Evolutionary conservation across 179 eudicot genomes (phyloP), one percentile per base, ranked within the genome.

Genomic region (Nepenthes alata): DNA sequence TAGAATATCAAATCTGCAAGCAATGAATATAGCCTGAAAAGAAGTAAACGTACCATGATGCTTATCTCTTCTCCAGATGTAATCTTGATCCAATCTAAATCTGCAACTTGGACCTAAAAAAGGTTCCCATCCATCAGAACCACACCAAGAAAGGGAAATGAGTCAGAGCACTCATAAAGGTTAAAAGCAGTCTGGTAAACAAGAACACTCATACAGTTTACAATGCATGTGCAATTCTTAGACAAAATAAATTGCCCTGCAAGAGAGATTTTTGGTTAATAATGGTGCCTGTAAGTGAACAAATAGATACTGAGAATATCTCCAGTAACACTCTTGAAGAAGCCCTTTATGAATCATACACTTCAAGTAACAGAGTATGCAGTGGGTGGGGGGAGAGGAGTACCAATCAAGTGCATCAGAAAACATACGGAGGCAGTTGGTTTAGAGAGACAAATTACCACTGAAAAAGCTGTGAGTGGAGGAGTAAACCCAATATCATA

Each of bases 1-100:
- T 51, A 53, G 55, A 47, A 59, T 56, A 49, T 63, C 67, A 67
- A 52, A 58, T 50, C 64, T 65, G 72, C 47, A 64, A 60, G 50
- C 4, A 11, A 59, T 14, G 58, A 60, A 15, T 35, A 34, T 44
- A 25, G 25, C 25, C 55, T 45, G 50, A 58, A 10, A 10, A 2
- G 34, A 44, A 34, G 47, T 10, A 57, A 37, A 47, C 79, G 38
- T 81, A 85, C 88, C 88, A 76, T 74, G 53, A 88, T 63, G 76
- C 91, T 86, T 54, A 88, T 70, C 64, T 71, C 82, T 64, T 79
- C 87, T 11, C 75, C 87, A 4, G 85, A 74, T 53, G 65, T 70
- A 69, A 91, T 80, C 71, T 81, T 82, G 58, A 91, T 73, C 97
- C 97, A 91, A 59, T 88, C 96, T 57, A 84, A 66, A 58, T 84